These are phyloP conservation scores for Colletotrichum chrysophilum DNA, from an alignment of 2,329 filamentous ascomycete genomes.

Conservation along the genomic window DNA sequence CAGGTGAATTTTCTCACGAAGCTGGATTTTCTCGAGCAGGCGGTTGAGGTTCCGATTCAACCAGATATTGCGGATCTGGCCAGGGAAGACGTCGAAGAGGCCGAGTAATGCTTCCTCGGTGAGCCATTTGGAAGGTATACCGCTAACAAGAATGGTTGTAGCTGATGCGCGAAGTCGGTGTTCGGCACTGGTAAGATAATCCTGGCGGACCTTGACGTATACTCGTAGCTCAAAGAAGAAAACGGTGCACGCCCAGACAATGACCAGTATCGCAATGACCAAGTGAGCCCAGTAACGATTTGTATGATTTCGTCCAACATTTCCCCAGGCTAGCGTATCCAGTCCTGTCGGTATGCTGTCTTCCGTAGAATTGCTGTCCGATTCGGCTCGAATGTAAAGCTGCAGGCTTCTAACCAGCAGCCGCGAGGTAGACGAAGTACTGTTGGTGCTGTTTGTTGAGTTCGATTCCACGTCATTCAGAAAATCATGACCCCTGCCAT, in stretches of 20 bases:
- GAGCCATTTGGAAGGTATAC: conserved; percentile 91
- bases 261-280: conserved; percentile 76
- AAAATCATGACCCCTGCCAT: conserved; percentile 65
- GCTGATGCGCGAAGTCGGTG: conserved; percentile 92
- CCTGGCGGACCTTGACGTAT: conserved; percentile 92
- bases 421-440: background rate
- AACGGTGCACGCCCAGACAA: conserved; percentile 85
- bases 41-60: conserved; percentile 89
- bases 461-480: conserved; percentile 37
- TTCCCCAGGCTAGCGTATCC: conserved; percentile 86
- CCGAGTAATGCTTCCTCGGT: conserved; percentile 80
- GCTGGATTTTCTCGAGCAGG: conserved; percentile 82
- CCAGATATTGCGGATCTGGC: conserved; percentile 95
- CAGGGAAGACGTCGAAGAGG: conserved; percentile 94
- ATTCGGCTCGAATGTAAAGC: conserved; percentile 37
- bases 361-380: conserved; percentile 23
- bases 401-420: background rate
- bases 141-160: conserved; percentile 91
- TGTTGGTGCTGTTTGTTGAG: background rate
- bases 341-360: conserved; percentile 59
- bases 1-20: conserved; percentile 73
- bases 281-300: conserved; percentile 84
- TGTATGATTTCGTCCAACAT: conserved; percentile 71
- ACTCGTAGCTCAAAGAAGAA: conserved; percentile 86
- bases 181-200: conserved; percentile 92